A percentile compares a stretch with the other conserved stretches of the same genome.
These are phyloP conservation scores for Zygosaccharomyces rouxii DNA, from an alignment of 805 yeast species.

Conservation along the genomic window DNA sequence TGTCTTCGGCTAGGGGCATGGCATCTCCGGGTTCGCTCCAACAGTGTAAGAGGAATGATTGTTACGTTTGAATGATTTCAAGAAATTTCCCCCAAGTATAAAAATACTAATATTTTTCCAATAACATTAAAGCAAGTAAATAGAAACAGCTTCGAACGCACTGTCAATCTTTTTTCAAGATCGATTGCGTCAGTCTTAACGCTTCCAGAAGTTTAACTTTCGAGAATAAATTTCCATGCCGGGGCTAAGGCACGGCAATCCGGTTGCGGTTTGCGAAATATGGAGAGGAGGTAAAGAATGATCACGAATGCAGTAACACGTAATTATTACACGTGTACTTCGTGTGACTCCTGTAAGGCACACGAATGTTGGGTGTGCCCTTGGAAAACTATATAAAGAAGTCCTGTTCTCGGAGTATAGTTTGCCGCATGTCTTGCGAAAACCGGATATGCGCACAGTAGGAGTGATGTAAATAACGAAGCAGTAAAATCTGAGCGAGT, in stretches of 20 bases:
- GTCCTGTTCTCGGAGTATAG: no score
- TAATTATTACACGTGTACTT: no score
- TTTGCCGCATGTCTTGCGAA: no score
- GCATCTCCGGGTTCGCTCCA: background rate
- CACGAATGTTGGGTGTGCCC: no score
- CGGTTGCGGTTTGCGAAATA: background rate
- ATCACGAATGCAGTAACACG: background rate
- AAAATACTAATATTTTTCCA: background rate
- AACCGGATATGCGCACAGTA: no score
- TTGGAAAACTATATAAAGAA: no score
- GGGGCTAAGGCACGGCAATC: background rate
- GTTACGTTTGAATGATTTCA: background rate
- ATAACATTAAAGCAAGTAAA: background rate
- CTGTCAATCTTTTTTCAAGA: background rate
- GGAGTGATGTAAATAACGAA: no score
- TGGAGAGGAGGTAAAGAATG: background rate
- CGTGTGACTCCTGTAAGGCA: no score
- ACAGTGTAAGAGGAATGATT: background rate
- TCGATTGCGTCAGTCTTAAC: background rate
- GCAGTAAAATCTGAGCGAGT: no score
- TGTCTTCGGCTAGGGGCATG: conserved; percentile 12
- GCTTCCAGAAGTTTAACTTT: background rate
- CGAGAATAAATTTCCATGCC: background rate
- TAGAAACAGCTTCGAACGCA: background rate
- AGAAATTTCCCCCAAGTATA: background rate